A percentile compares a stretch with the other conserved stretches of the same genome.
Evolutionary conservation across 805 yeast genomes (phyloP).

Genomic region (Wickerhamiella lipophila): DNA sequence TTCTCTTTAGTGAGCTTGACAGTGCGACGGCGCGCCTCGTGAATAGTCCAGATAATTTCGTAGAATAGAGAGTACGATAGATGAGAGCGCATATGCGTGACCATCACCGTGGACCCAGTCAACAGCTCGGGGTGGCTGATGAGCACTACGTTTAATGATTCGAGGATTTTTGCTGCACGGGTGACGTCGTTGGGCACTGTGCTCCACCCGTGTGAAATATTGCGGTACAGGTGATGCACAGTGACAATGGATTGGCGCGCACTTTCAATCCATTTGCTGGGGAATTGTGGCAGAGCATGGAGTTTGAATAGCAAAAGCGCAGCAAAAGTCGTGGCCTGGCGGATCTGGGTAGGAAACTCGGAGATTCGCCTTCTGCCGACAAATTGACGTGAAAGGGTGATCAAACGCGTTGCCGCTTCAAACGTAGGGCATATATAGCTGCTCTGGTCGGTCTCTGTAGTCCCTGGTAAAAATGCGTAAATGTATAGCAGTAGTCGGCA

Average conservation of each 20-base stretch:
- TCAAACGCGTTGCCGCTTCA: constrained; percentile 63
- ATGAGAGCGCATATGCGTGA: constrained; percentile 82
- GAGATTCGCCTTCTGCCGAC: constrained; percentile 57
- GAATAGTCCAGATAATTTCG: constrained; percentile 87
- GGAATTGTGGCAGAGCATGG: constrained; percentile 64
- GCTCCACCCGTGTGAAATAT: constrained; percentile 84
- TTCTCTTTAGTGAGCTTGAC: constrained; percentile 16
- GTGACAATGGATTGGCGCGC: constrained; percentile 90
- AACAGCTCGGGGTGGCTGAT: constrained; percentile 79
- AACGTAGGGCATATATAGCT: constrained; percentile 74
- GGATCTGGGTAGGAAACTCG: constrained; percentile 73
- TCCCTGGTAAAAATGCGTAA: constrained; percentile 68
- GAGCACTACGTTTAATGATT: constrained; percentile 73
- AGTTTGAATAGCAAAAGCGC: constrained; percentile 69
- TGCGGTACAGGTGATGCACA: constrained; percentile 74
- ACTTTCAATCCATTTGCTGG: constrained; percentile 60
- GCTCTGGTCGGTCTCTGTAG: constrained; percentile 76
- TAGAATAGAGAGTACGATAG: constrained; percentile 82
- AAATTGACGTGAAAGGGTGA: constrained; percentile 63
- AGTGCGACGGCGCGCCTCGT: constrained; percentile 73
- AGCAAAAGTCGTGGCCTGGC: constrained; percentile 71
- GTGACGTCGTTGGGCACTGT: constrained; percentile 82
- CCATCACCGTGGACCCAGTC: constrained; percentile 57
- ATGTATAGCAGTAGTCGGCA: constrained; percentile 71
- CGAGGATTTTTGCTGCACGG: constrained; percentile 81